A percentile compares a stretch with the other conserved stretches of the same genome.
Conservation (phyloP, 148 eudicot genomes). For the Persicaria tinctoria region DNA sequence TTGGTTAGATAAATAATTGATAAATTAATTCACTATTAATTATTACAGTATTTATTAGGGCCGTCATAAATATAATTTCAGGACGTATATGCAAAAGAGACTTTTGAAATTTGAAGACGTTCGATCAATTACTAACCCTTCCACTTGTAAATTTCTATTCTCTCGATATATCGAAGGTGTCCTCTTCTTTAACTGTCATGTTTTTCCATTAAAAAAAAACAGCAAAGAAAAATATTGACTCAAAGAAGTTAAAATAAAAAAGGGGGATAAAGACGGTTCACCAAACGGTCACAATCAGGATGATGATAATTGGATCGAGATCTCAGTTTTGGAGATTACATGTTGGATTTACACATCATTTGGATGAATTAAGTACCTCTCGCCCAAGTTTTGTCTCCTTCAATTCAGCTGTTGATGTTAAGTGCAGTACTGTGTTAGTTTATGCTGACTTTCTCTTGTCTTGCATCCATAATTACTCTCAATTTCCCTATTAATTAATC, state of each 20-base stretch:
- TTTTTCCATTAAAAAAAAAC: background rate
- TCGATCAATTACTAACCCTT: background rate
- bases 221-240: background rate
- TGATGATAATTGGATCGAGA: conserved; percentile 2
- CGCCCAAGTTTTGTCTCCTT: background rate
- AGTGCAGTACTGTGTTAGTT: background rate
- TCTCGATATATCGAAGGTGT: background rate
- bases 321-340: background rate
- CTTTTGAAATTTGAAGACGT: background rate
- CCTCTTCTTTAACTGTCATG: background rate
- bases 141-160: background rate
- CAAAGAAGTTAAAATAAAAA: background rate
- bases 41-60: too few species aligned
- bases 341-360: background rate
- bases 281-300: background rate
- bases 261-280: background rate
- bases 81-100: too few species aligned
- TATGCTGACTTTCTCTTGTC: background rate
- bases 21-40: too few species aligned
- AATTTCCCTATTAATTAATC: background rate
- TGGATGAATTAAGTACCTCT: background rate
- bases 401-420: background rate
- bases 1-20: too few species aligned
- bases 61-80: too few species aligned
- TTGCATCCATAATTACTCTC: background rate